Evolutionary conservation across 768 basidiomycete species (phyloP).

Genomic region (button mushroom (Agaricus bisporus)): DNA sequence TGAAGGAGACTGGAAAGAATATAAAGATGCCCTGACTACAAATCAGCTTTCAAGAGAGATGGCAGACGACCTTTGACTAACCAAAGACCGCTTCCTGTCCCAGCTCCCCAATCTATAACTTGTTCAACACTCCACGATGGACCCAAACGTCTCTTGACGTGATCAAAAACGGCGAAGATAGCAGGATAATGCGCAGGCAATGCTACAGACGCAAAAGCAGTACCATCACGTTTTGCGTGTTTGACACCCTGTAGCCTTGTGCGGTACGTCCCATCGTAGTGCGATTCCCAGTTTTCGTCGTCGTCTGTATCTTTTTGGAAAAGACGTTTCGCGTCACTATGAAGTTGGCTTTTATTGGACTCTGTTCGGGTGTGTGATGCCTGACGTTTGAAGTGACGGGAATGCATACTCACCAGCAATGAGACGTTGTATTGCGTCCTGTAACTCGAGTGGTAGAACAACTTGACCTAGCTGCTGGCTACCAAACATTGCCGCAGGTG

Average conservation of each 20-base stretch:
- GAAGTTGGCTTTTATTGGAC: slow-evolving; percentile 58
- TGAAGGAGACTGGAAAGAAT: slow-evolving; percentile 49
- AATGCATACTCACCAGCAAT: slow-evolving; percentile 49
- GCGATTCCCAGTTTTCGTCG: slow-evolving; percentile 42
- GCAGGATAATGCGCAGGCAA: slow-evolving; percentile 84
- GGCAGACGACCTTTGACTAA: slow-evolving; percentile 24
- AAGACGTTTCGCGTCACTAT: slow-evolving; percentile 66
- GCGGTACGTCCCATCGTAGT: slow-evolving; percentile 55
- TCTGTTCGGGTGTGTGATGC: slow-evolving; percentile 30
- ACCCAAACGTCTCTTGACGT: slow-evolving; percentile 60
- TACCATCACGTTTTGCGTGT: slow-evolving; percentile 66
- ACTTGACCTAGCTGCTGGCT: slow-evolving; percentile 68
- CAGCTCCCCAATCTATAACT: slow-evolving; percentile 83
- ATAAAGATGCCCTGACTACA: slow-evolving; percentile 53
- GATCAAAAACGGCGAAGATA: slow-evolving; percentile 66
- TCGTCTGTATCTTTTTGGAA: slow-evolving; percentile 37
- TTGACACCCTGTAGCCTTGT: slow-evolving; percentile 50
- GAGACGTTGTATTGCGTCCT: slow-evolving; percentile 55
- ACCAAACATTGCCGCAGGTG: slow-evolving; percentile 80
- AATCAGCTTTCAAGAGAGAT: slow-evolving; percentile 9
- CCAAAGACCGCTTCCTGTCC: slow-evolving; percentile 82
- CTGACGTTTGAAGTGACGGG: slow-evolving; percentile 1
- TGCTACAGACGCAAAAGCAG: slow-evolving; percentile 82
- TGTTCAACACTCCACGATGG: slow-evolving; percentile 50
- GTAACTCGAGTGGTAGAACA: slow-evolving; percentile 66